Evolutionary conservation across 2,329 filamentous ascomycete species (phyloP), one percentile per base, ranked within the genome.

Genomic region (Trichoderma breve): DNA sequence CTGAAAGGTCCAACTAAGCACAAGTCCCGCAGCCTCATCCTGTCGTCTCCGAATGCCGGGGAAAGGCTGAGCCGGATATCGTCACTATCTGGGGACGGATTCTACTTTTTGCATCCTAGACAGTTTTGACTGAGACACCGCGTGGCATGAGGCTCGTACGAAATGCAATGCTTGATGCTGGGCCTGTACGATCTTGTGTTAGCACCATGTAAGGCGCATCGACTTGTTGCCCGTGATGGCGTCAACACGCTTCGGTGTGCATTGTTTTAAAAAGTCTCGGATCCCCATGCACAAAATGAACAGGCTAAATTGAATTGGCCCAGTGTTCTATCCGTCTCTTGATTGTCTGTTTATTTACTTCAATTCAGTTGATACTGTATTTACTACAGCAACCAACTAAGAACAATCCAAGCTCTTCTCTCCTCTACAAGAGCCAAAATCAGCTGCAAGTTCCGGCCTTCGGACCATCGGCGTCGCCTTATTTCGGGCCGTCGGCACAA

Each of bases 401-500:
- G 12, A 28, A 4, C 12, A 28, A 8, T 9, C 3, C 9, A 15
- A 57, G 24, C 21, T 15, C 12, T 28, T 0, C 26, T 28, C 9
- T 15, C 12, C n/a, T 4, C 4, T 43, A 43, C 39, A 9, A 43
- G 15, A 18, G 39, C 43, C 43, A 58, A 32, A n/a, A 60, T 14
- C 18, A 34, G 57, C 57, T 34, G 28, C 18, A 60, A 60, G 32
- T 12, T 9, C n/a, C 6, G 30, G 43, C 43, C 57, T 26, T 69
- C 66, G 66, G 66, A 30, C 39, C 55, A 61, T 69, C 66, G 66
- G 65, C 65, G 12, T 30, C 26, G 24, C 65, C 57, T 47, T 21
- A 51, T 8, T 39, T 61, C 66, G 66, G 66, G 55, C 58, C 66
- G 66, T 69, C 66, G 66, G 66, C 66, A 69, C 21, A 21, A 6